Evolutionary conservation across 257 asterid genomes (phyloP).

Genomic region (Lycium ferocissimum): DNA sequence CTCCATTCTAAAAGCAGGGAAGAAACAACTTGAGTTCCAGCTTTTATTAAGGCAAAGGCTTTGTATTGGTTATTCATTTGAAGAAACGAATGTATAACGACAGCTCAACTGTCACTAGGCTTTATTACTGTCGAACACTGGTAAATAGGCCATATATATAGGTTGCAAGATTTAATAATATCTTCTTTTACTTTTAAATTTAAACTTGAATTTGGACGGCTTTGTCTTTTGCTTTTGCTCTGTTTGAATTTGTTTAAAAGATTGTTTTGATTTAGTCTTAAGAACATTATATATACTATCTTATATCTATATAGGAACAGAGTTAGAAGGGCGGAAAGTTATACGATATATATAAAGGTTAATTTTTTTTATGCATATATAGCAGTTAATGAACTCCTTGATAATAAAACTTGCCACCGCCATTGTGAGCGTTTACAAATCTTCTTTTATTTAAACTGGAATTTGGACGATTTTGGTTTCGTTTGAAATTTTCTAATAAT

Average conservation of each 20-base stretch:
- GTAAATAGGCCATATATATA: neutral
- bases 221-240: neutral
- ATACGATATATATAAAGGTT: too few relatives aligned
- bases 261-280: neutral
- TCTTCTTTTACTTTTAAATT: neutral
- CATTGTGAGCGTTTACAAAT: too few relatives aligned
- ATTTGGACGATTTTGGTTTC: too few relatives aligned
- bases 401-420: too few relatives aligned
- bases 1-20: neutral
- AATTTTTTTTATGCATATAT: too few relatives aligned
- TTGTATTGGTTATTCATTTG: conserved; percentile 14
- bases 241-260: neutral
- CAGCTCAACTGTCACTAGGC: conserved; percentile 8
- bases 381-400: too few relatives aligned
- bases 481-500: too few relatives aligned
- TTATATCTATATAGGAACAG: too few relatives aligned
- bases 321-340: neutral
- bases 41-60: neutral
- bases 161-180: neutral
- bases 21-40: conserved; percentile 24
- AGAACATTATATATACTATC: too few relatives aligned
- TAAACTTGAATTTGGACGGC: neutral
- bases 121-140: too few relatives aligned
- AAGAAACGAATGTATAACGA: conserved; percentile 13
- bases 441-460: too few relatives aligned